Base-by-base conservation (phyloP, 1,139 yeast genomes). In the Candida tropicalis region DNA sequence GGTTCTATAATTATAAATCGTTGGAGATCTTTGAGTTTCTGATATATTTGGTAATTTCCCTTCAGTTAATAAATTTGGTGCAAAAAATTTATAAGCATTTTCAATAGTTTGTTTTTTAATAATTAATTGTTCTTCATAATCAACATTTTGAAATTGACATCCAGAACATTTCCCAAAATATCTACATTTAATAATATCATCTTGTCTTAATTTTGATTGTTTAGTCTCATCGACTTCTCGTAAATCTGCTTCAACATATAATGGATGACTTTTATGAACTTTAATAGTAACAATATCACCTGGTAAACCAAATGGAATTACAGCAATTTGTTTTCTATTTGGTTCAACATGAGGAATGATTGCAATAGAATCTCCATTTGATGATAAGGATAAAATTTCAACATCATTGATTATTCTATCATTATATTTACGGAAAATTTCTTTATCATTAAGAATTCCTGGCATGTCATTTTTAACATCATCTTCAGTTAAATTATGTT, bases 271-370 rank as follows among this genome's bases (percentile, higher is more conserved):
- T 60, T 85, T 87, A 69, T 84, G 87, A 0, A 93, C 80, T 53
- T 79, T 81, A 42, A 89, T 75, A 12, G 71, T 70, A 4, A 84
- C 93, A 1, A 74, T 57, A 59, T 93, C 99, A 1, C 96, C 97
- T 0, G 96, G 96, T 29, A 87, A 69, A 3, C 91, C 87, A 67
- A 87, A 93, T 11, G 99, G 99, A 5, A 93, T 80, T 10, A 88
- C 67, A 2, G 69, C 79, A 17, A 78, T 59, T 55, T 78, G 83
- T 40, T 58, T 60, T n/a, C 58, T 62, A 1, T 56, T 48, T 39
- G 66, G 70, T 5, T 68, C 73, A 1, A 90, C 90, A 56, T 82
- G 82, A 6, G 72, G 65, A 26, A 85, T 73, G 5, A 86, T 49
- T 0, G 84, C 89, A 26, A 87, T 55, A 2, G 93, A 91, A 53